A percentile compares a stretch with the other conserved stretches of the same genome.
phyloP scores from a whole-genome alignment of 2,329 filamentous ascomycete genomes.

The Ilyonectria mors-panacis region DNA sequence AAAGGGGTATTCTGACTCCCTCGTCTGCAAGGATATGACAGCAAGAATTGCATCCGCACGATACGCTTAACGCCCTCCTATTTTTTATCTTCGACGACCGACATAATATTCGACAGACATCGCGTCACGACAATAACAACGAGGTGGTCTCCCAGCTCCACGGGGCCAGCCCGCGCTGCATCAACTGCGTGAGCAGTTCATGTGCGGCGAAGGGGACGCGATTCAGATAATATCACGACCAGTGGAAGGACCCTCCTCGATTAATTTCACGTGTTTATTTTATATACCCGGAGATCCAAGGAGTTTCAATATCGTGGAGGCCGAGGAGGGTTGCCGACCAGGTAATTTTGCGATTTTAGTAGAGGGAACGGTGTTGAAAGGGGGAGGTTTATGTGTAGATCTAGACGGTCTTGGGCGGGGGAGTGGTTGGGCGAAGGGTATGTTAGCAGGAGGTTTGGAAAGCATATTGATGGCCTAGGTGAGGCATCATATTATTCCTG shows the following conservation, averaged over 20 bases:
- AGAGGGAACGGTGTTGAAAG: not conserved
- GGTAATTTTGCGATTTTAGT: constrained; percentile 36
- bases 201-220: constrained; percentile 20
- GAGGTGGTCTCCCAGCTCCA: not conserved
- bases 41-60: constrained; percentile 15
- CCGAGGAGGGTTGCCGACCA: constrained; percentile 32
- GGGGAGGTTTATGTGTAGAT: constrained; percentile 2
- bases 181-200: constrained; percentile 21
- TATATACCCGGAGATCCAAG: constrained; percentile 48
- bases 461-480: constrained; percentile 14
- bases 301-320: constrained; percentile 38
- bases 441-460: constrained; percentile 9
- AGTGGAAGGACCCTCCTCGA: constrained; percentile 30
- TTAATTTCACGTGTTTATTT: constrained; percentile 45
- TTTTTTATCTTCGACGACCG: constrained; percentile 32
- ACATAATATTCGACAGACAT: constrained; percentile 35
- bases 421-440: constrained; percentile 6
- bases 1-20: constrained; percentile 18
- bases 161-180: constrained; percentile 1
- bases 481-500: constrained; percentile 32
- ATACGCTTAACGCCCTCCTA: constrained; percentile 28
- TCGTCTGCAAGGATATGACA: constrained; percentile 7
- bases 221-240: constrained; percentile 35
- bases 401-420: constrained; percentile 14
- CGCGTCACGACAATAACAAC: constrained; percentile 29